Percentiles rank a stretch among this genome's conserved stretches.
phyloP scores from a whole-genome alignment of 2,329 filamentous ascomycete species.

The Fusarium lyarnte region DNA sequence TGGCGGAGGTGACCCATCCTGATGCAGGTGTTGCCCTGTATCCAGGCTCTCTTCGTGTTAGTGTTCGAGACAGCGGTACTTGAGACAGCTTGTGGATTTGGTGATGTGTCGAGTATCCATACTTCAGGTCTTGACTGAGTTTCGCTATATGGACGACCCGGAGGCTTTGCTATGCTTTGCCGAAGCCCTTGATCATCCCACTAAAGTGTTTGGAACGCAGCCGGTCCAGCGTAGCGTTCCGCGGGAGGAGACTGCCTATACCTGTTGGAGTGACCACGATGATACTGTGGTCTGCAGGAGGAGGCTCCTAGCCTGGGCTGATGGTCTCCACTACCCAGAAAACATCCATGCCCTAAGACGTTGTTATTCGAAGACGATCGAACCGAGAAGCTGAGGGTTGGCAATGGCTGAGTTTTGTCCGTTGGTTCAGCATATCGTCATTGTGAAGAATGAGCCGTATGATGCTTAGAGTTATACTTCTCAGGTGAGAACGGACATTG shows the following conservation, averaged over 20 bases:
- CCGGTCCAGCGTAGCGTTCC: constrained; percentile 23
- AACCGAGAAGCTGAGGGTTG: constrained; percentile 18
- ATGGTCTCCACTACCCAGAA: constrained; percentile 29
- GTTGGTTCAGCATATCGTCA: constrained; percentile 10
- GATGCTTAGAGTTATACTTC: background rate
- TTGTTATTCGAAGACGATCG: constrained; percentile 23
- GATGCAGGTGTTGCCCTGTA: constrained; percentile 30
- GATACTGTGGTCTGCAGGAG: constrained; percentile 31
- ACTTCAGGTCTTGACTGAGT: constrained; percentile 22
- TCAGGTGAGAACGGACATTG: background rate
- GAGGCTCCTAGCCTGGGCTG: constrained; percentile 31
- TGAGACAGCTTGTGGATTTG: constrained; percentile 8
- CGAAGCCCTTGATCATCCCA: constrained; percentile 24
- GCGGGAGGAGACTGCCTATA: constrained; percentile 22
- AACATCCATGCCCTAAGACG: constrained; percentile 31
- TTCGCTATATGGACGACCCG: background rate
- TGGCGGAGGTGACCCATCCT: constrained; percentile 27
- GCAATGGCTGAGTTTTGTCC: constrained; percentile 5
- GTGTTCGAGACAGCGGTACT: constrained; percentile 31
- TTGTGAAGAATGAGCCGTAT: constrained; percentile 8
- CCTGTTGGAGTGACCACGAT: constrained; percentile 21
- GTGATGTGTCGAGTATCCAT: constrained; percentile 21
- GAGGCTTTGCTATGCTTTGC: constrained; percentile 21
- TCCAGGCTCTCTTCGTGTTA: constrained; percentile 25
- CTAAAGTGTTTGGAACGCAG: constrained; percentile 33